Base-by-base conservation (phyloP, 257 asterid species). In the Jacaranda mimosifolia region DNA sequence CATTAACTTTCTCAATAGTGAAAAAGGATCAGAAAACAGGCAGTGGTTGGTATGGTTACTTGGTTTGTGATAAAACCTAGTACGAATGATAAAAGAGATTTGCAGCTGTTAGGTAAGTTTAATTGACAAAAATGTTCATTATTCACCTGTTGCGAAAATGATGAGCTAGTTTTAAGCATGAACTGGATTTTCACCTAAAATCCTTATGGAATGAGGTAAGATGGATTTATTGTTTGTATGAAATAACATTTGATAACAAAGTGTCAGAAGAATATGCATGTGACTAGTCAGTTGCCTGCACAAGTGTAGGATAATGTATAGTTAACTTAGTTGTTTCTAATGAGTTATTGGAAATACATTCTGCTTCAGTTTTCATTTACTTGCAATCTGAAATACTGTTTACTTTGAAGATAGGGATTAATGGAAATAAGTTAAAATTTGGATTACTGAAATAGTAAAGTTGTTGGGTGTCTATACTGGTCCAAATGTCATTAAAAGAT, bases 321-420 rank as follows among this genome's bases (percentile, higher is more conserved):
- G n/a, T 48, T 48, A 48, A 12, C 5, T 48, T 48, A 10, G n/a
- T 10, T 48, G 36, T 40, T 65, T 65, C 53, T 40, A 15, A 65
- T 65, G 70, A 42, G 53, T 46, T 42, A 2, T 26, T 26, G 32
- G 32, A 26, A 26, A 26, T 26, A 26, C 32, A 26, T 26, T 26
- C 32, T 26, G 32, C 70, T n/a, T 65, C 55, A 68, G 59, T 19
- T 19, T 43, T 18, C 62, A 15, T 32, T 14, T 5, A 70, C 67
- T 53, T 36, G 64, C 9, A 12, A 36, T 70, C 10, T 43, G 43
- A 21, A 9, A 3, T n/a, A 40, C n/a, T 19, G 12, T 18, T 18
- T 67, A 12, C 72, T 43, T 67, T 45, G 19, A 48, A 68, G 73
- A 39, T 49, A n/a, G n/a, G 21, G 63, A 17, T 13, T 70, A 15